A percentile compares a stretch with the other conserved stretches of the same genome.
Evolutionary conservation across 345 rosid genomes (phyloP).

Genomic region (Acer yangbiense): DNA sequence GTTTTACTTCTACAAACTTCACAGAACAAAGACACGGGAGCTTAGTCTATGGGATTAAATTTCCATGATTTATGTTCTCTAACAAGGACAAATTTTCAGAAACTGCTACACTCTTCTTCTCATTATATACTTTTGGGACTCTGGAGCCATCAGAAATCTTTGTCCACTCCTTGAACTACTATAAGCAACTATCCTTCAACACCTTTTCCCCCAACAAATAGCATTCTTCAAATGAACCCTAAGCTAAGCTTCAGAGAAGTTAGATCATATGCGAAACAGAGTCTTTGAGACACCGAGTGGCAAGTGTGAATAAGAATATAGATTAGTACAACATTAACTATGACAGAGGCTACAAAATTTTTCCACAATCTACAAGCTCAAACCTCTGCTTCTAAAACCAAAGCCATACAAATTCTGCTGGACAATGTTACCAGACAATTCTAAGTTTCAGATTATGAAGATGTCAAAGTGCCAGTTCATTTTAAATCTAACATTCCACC

Average conservation of each 20-base stretch:
- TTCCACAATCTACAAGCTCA: neutral
- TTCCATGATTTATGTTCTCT: neutral
- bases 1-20: neutral
- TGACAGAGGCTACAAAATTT: neutral
- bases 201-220: neutral
- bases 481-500: neutral
- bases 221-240: neutral
- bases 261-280: neutral
- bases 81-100: neutral
- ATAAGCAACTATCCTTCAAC: neutral
- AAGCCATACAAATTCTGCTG: neutral
- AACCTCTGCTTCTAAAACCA: neutral
- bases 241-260: neutral
- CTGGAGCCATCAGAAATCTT: neutral
- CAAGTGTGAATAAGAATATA: neutral
- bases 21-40: neutral
- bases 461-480: slow-evolving; percentile 6
- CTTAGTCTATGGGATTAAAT: neutral
- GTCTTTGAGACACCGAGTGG: neutral
- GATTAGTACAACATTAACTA: neutral
- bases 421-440: neutral
- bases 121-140: neutral
- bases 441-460: neutral
- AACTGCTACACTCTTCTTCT: neutral
- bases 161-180: neutral